Percentiles rank a stretch among this genome's conserved stretches.
These are phyloP conservation scores for Neopestalotiopsis clavispora DNA, from an alignment of 2,329 filamentous ascomycete species.

Conservation along the genomic window DNA sequence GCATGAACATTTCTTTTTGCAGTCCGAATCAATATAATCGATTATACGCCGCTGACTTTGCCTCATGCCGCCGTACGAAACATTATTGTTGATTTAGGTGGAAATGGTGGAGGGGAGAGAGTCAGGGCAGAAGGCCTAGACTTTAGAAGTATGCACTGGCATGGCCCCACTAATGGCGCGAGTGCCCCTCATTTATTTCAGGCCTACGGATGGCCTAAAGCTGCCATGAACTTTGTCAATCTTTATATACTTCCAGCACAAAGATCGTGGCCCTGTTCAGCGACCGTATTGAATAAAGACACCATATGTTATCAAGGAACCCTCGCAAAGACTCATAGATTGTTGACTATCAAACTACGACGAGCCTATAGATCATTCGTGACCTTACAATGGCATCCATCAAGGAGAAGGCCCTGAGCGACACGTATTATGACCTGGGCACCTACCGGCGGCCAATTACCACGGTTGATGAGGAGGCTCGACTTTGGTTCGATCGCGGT, in stretches of 20 bases:
- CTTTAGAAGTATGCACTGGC: not conserved
- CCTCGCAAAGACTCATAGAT: not conserved
- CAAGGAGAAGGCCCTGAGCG: not conserved
- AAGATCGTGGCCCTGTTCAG: no score
- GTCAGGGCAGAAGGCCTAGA: not conserved
- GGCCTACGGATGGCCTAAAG: not conserved
- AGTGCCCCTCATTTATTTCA: not conserved
- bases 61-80: not conserved
- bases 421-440: conserved; percentile 67
- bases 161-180: not conserved
- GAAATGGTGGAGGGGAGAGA: not conserved
- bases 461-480: conserved; percentile 54
- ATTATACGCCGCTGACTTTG: not conserved
- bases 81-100: not conserved
- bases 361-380: not conserved
- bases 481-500: conserved; percentile 74
- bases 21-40: not conserved
- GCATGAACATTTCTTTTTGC: not conserved
- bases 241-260: not conserved
- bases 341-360: no score
- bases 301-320: not conserved
- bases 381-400: not conserved
- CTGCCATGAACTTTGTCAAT: not conserved
- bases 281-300: not conserved
- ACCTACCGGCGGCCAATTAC: conserved; percentile 59